These are phyloP conservation scores for Plantago rigida DNA, from an alignment of 305 asterid genomes.

Conservation along the genomic window DNA sequence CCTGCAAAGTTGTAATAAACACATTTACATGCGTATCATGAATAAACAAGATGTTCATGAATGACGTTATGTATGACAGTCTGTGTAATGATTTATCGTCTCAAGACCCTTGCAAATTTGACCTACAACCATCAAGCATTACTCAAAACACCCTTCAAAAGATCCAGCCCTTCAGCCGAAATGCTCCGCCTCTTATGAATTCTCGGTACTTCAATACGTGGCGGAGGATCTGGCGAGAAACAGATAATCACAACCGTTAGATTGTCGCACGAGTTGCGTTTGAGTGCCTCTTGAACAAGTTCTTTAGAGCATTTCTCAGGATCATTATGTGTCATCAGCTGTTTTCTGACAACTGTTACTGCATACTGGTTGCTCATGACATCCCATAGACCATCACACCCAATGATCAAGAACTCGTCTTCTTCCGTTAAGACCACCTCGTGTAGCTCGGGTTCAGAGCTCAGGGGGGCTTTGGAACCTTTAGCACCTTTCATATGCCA, in stretches of 20 bases:
- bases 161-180: slow-evolving; percentile 87
- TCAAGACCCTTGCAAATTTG: neutral
- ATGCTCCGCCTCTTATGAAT: slow-evolving; percentile 76
- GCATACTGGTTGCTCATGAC: slow-evolving; percentile 97
- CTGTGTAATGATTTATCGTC: no score
- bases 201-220: slow-evolving; percentile 54
- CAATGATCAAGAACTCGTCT: slow-evolving; percentile 82
- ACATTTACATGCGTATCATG: no score
- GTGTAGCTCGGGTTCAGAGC: slow-evolving; percentile 77
- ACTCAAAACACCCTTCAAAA: slow-evolving; percentile 64
- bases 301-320: slow-evolving; percentile 62
- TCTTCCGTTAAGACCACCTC: slow-evolving; percentile 59
- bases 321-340: slow-evolving; percentile 77
- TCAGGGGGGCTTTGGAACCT: slow-evolving; percentile 57
- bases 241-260: slow-evolving; percentile 72
- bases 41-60: no score
- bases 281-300: slow-evolving; percentile 77
- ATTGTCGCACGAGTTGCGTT: slow-evolving; percentile 76
- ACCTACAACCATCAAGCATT: slow-evolving; percentile 31
- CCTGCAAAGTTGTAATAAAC: no score
- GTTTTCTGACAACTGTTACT: slow-evolving; percentile 75
- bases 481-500: slow-evolving; percentile 93
- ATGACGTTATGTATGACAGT: no score
- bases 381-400: slow-evolving; percentile 97
- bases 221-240: slow-evolving; percentile 74